Base-by-base conservation (phyloP, 768 basidiomycete species). In the Leucocoprinus sp. region DNA sequence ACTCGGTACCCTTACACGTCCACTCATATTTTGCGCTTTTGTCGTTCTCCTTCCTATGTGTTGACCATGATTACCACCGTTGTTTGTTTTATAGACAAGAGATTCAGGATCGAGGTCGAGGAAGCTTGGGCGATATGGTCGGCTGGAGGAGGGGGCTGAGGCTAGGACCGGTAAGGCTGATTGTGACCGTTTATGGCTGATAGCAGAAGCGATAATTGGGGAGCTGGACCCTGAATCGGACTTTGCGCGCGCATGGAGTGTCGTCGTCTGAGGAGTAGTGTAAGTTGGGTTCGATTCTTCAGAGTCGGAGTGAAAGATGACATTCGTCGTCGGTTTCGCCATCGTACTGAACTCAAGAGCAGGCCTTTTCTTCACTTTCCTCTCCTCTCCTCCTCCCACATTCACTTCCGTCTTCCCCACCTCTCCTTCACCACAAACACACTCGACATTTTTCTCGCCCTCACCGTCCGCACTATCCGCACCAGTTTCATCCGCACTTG, bases 401-500 rank as follows among this genome's bases (percentile, higher is more conserved):
- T n/a, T n/a, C n/a, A n/a, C 24, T 4, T 14, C 40, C 17, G 4
- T 29, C 33, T 24, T 19, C 23, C 17, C 43, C n/a, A n/a, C 39
- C 17, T 8, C 23, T 3, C 8, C 29, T 36, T 39, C 43, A 52
- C 35, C 33, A 48, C 49, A 35, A 50, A 35, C 37, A 18, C 50
- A 54, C 57, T 57, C 22, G 5, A 17, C 9, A 2, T 41, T 26
- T 28, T 27, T 15, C 39, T 22, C 53, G 26, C 6, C 58, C 34
- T 33, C 51, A 38, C 23, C 61, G 48, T n/a, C 55, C 33, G 14
- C 44, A 6, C 50, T 34, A 17, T 17, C 31, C 2, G 22, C 37
- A 2, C 27, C 33, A 43, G 58, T 59, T 19, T 50, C 57, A 14
- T 47, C 15, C 31, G n/a, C 31, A 31, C n/a, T 12, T 3, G 9